Evolutionary conservation across 2,329 filamentous ascomycete species (phyloP), one percentile per base, ranked within the genome.

Genomic region (Metarhizium anisopliae): DNA sequence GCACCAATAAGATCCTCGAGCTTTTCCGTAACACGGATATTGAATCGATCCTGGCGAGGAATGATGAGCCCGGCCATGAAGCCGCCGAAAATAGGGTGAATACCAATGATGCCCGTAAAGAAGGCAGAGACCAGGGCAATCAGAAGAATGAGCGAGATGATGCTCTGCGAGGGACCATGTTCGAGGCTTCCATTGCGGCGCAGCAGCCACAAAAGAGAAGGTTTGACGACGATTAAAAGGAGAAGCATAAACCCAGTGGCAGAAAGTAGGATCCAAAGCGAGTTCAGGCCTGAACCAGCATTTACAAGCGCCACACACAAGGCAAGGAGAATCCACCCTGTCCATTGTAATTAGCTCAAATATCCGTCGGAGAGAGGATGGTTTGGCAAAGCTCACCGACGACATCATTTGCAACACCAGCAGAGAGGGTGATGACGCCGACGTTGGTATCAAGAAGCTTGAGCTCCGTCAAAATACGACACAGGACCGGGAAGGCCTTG

Each of bases 251-350:
- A 97, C 45, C 82, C 93, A 16, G 87, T 72, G 51, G 83, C 85
- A 29, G 85, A 84, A 13, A 97, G 78, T 6, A 97, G 74, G 6
- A 96, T 90, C 72, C 84, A 97, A 0, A 97, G 78, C 0, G 93
- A 91, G 0, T 90, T 86, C 20, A 97, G 70, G 0, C 93, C 93
- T 49, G 81, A 86, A 16, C 84, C 85, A 35, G 92, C 90, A 66
- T 97, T 97, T 64, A 96, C 92, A 30, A 97, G 79, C 0, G 93
- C 89, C 38, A 97, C 92, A 62, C 93, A 96, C 32, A 97, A 85
- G 0, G 93, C 93, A 29, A 97, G 84, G 16, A 97, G 77, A 61
- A 96, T 86, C 93, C 93, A 97, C 56, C 72, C 72, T 68, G 38
- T 8, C 2, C 13, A 16, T 18, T 30, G 45, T 11, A 43, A 20